Percentiles rank a stretch among this genome's conserved stretches.
phyloP scores from a whole-genome alignment of 768 basidiomycete genomes.

The Lactifluus hygrophoroides region DNA sequence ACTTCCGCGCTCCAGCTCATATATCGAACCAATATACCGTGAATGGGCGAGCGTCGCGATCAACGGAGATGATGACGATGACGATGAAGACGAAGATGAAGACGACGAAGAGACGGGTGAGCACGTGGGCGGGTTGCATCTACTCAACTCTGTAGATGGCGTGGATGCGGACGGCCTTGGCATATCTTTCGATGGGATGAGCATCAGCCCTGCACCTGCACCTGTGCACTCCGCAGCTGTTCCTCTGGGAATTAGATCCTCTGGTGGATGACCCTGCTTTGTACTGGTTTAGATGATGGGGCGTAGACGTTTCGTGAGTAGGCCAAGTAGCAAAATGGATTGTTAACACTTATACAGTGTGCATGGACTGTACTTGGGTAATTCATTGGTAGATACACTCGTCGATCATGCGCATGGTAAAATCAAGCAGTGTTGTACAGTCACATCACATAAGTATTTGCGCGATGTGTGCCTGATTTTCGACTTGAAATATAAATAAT shows the following conservation, averaged over 20 bases:
- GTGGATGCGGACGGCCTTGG: constrained; percentile 47
- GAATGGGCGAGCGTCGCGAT: constrained; percentile 83
- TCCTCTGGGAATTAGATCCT: background rate
- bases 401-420: background rate
- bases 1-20: constrained; percentile 66
- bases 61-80: constrained; percentile 60
- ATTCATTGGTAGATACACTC: background rate
- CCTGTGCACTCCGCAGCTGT: constrained; percentile 3
- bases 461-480: too few species aligned
- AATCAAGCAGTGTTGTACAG: too few species aligned
- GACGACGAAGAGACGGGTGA: constrained; percentile 38
- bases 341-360: too few species aligned
- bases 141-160: background rate
- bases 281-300: background rate
- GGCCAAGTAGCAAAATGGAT: too few species aligned
- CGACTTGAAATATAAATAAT: too few species aligned
- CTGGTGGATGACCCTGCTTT: background rate
- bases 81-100: constrained; percentile 49
- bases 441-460: too few species aligned
- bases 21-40: constrained; percentile 77
- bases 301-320: background rate
- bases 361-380: background rate
- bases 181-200: constrained; percentile 70
- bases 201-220: constrained; percentile 53
- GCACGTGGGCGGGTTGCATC: constrained; percentile 25